A percentile compares a stretch with the other conserved stretches of the same genome.
Evolutionary conservation across 2,329 filamentous ascomycete species (phyloP).

Genomic region (Colletotrichum sp.): DNA sequence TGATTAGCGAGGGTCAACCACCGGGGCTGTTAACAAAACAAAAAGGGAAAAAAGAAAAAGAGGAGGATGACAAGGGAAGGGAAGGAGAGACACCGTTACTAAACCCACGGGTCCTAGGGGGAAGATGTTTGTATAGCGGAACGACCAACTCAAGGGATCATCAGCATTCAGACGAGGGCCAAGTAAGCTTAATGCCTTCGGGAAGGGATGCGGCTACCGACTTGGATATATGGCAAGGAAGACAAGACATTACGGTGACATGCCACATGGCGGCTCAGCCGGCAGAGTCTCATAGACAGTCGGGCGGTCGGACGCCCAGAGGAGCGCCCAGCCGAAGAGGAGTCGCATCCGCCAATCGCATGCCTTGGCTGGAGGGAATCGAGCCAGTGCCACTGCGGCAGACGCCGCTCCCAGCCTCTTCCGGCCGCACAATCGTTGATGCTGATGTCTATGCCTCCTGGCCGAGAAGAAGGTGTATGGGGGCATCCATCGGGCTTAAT

Average conservation of each 20-base stretch:
- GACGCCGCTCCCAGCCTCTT: constrained; percentile 4
- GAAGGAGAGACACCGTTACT: constrained; percentile 22
- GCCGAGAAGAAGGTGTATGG: constrained; percentile 1
- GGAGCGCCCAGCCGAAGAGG: constrained; percentile 5
- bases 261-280: constrained; percentile 5
- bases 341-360: constrained; percentile 16
- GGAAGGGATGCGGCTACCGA: not conserved
- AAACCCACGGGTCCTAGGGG: constrained; percentile 21
- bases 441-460: not conserved
- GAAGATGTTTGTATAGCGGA: constrained; percentile 11
- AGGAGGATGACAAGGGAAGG: constrained; percentile 6
- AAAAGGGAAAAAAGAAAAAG: not conserved
- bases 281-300: not conserved
- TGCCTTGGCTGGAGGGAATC: not conserved
- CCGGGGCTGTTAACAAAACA: constrained; percentile 10
- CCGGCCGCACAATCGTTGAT: constrained; percentile 11
- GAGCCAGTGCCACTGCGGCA: not conserved
- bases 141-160: not conserved
- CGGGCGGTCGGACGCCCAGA: constrained; percentile 9
- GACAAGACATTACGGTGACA: not conserved
- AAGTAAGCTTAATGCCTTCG: constrained; percentile 10
- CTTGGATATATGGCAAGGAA: constrained; percentile 16
- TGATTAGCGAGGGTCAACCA: constrained; percentile 23
- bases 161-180: constrained; percentile 9
- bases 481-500: constrained; percentile 6